Percentiles rank a stretch among this genome's conserved stretches.
Conservation (phyloP, 352 stramenopile genomes). For the Globisporangium irregulare region DNA sequence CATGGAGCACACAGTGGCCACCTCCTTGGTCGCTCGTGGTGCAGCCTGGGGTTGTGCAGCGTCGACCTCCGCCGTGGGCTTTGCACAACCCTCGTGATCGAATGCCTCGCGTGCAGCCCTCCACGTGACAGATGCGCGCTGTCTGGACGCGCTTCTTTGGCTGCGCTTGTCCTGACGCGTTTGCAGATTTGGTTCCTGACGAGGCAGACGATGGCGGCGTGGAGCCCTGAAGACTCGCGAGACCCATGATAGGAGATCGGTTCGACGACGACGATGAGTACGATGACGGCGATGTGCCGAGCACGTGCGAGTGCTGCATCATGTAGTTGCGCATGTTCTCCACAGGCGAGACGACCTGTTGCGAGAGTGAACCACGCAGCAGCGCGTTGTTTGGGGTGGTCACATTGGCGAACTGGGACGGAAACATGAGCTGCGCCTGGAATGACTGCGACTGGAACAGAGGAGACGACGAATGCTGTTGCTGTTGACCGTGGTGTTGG, state of each 20-base stretch:
- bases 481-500: neutral
- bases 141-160: constrained; percentile 57
- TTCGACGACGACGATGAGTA: constrained; percentile 15
- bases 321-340: constrained; percentile 14
- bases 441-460: constrained; percentile 5
- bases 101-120: constrained; percentile 74
- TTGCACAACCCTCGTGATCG: constrained; percentile 60
- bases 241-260: constrained; percentile 3
- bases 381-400: constrained; percentile 7
- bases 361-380: constrained; percentile 6
- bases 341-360: constrained; percentile 15
- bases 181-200: constrained; percentile 15
- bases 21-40: constrained; percentile 84
- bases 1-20: constrained; percentile 81
- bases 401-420: constrained; percentile 23
- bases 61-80: constrained; percentile 55
- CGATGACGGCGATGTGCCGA: constrained; percentile 17
- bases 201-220: constrained; percentile 4
- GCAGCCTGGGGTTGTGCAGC: constrained; percentile 74
- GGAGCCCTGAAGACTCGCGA: constrained; percentile 13
- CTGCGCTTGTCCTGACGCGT: neutral
- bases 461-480: constrained; percentile 12
- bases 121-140: constrained; percentile 67
- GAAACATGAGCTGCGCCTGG: constrained; percentile 18
- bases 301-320: neutral